These are phyloP conservation scores for Xanthoconium separans DNA, from an alignment of 1,284 basidiomycete genomes.

Conservation along the genomic window DNA sequence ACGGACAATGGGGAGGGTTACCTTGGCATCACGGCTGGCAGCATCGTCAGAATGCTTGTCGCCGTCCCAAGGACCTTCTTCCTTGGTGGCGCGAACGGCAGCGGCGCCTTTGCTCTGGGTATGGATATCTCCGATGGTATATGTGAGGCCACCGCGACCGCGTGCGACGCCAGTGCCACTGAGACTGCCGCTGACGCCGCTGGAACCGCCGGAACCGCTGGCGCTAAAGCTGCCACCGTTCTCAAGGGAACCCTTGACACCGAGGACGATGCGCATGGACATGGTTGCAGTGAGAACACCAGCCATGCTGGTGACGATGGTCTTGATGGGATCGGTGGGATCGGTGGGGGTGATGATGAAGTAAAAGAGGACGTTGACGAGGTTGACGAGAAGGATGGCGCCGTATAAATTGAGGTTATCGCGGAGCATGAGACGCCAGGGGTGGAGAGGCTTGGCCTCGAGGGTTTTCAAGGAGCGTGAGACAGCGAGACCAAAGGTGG, in stretches of 20 bases:
- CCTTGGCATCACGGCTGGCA: constrained; percentile 42
- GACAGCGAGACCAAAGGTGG: constrained; percentile 56
- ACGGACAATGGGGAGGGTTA: constrained; percentile 33
- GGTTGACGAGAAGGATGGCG: constrained; percentile 74
- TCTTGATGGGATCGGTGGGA: constrained; percentile 64
- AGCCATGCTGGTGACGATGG: constrained; percentile 77
- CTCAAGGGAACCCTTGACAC: constrained; percentile 67
- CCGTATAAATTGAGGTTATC: constrained; percentile 82
- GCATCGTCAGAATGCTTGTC: constrained; percentile 55
- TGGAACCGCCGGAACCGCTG: constrained; percentile 47
- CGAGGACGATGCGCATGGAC: constrained; percentile 79
- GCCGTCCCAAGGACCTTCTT: constrained; percentile 36
- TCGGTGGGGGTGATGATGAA: constrained; percentile 71
- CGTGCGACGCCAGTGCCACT: constrained; percentile 35
- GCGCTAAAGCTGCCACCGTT: constrained; percentile 64
- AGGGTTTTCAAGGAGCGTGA: constrained; percentile 63
- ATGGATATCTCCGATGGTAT: constrained; percentile 64
- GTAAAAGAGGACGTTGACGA: constrained; percentile 79
- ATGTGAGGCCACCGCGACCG: constrained; percentile 49
- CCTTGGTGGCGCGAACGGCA: constrained; percentile 26
- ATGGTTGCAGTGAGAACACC: constrained; percentile 81
- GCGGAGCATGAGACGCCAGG: constrained; percentile 83
- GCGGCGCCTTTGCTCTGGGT: constrained; percentile 45
- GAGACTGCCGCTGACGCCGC: constrained; percentile 32
- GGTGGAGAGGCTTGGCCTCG: constrained; percentile 52